Conservation (phyloP, 202 grass and related monocot species). For the Thinopyrum obtusiflorum region DNA sequence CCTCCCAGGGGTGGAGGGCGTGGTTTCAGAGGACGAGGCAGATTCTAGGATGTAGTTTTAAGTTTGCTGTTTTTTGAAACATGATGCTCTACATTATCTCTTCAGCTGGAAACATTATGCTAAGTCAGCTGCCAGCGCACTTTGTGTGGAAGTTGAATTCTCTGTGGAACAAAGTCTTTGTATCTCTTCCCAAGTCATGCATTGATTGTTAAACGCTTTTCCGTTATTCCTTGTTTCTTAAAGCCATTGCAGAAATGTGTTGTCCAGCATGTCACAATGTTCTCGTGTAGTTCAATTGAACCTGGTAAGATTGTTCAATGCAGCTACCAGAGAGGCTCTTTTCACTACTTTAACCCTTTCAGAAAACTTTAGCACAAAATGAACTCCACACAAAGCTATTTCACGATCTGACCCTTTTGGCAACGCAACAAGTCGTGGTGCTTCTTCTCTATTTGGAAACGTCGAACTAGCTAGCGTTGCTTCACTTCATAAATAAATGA, state of each 20-base stretch:
- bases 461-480: no score
- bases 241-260: background rate
- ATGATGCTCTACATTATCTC: slow-evolving; percentile 12
- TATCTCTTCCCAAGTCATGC: slow-evolving; percentile 7
- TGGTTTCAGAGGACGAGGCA: slow-evolving; percentile 89
- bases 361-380: no score
- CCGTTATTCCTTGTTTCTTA: background rate
- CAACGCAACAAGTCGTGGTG: no score
- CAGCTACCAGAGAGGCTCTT: no score
- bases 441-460: no score
- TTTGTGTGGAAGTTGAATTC: slow-evolving; percentile 32
- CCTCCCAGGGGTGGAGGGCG: slow-evolving; percentile 62
- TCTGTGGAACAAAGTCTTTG: slow-evolving; percentile 17
- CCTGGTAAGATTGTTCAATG: no score
- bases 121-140: slow-evolving; percentile 19
- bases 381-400: no score
- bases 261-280: background rate
- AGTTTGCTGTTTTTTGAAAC: slow-evolving; percentile 30
- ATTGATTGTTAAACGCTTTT: background rate
- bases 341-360: no score
- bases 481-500: no score
- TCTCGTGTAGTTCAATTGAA: no score
- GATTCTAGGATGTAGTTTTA: slow-evolving; percentile 52
- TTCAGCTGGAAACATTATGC: slow-evolving; percentile 33
- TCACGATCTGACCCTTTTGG: no score